Evolutionary conservation across 352 stramenopile genomes (phyloP).

Genomic region (Halophytophthora polymorphica): DNA sequence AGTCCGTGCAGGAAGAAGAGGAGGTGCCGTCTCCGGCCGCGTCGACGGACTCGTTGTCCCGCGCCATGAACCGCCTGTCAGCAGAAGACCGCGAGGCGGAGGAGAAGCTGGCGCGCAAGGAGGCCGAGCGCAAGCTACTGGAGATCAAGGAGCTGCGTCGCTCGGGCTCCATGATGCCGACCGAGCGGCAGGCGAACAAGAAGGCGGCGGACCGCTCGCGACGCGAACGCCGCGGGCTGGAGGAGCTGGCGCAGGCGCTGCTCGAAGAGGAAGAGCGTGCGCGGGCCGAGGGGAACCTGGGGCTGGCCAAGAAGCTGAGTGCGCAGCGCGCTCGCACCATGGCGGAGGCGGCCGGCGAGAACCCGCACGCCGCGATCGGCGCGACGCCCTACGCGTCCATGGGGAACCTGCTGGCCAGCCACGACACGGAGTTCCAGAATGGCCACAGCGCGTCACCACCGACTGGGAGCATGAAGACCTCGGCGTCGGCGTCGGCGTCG

Average conservation of each 20-base stretch:
- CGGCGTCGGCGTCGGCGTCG: conserved; percentile 10
- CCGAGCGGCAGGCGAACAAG: conserved; percentile 55
- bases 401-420: conserved; percentile 29
- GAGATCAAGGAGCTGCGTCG: conserved; percentile 76
- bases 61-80: conserved; percentile 32
- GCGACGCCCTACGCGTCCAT: conserved; percentile 39
- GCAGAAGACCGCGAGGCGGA: conserved; percentile 59
- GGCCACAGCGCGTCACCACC: conserved; percentile 20
- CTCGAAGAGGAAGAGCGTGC: conserved; percentile 79
- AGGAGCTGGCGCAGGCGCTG: conserved; percentile 77
- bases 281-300: conserved; percentile 69
- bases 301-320: conserved; percentile 73
- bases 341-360: conserved; percentile 47
- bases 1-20: conserved; percentile 10
- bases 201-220: conserved; percentile 57
- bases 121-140: conserved; percentile 79
- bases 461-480: conserved; percentile 3
- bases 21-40: conserved; percentile 22
- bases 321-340: conserved; percentile 75
- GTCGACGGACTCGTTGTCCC: conserved; percentile 26
- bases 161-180: conserved; percentile 55
- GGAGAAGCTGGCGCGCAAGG: conserved; percentile 69
- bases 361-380: conserved; percentile 26
- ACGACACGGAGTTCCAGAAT: conserved; percentile 20
- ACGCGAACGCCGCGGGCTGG: conserved; percentile 68